Conservation (phyloP, 306 rosid genomes). For the Neltuma alba region DNA sequence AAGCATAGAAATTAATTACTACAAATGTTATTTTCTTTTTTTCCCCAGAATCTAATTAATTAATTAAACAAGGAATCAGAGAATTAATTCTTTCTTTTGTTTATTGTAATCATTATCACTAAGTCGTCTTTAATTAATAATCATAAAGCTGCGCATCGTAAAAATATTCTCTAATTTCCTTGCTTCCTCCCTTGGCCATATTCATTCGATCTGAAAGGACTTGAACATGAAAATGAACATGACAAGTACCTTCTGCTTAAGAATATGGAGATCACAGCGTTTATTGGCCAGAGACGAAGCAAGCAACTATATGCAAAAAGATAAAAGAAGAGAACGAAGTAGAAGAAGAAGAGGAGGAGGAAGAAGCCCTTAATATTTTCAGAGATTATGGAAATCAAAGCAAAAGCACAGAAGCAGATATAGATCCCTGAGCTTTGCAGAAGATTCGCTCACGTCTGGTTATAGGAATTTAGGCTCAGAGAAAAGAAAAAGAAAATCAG, state of each 20-base stretch:
- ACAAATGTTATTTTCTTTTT: not conserved
- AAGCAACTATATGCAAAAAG: not conserved
- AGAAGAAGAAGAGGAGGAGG: not conserved
- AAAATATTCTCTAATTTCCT: not conserved
- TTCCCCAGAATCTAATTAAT: not conserved
- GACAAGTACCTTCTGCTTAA: slow-evolving; percentile 1
- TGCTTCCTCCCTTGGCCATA: slow-evolving; percentile 20
- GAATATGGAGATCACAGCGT: slow-evolving; percentile 23
- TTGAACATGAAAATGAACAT: no score
- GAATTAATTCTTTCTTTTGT: no score
- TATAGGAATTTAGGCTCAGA: not conserved
- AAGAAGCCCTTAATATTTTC: not conserved
- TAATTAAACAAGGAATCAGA: not conserved
- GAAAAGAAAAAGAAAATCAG: not conserved
- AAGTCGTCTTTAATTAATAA: no score
- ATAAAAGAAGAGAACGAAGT: not conserved
- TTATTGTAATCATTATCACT: not conserved
- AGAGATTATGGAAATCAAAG: slow-evolving; percentile 8
- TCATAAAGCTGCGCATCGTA: not conserved
- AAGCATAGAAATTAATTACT: not conserved
- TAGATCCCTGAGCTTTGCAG: slow-evolving; percentile 27
- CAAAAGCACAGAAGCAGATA: not conserved
- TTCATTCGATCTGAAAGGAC: slow-evolving; percentile 35
- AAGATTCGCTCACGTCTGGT: slow-evolving; percentile 9
- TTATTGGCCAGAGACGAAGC: slow-evolving; percentile 18